Conservation (phyloP, 2,329 filamentous ascomycete genomes). For the Thermothelomyces thermophilus region DNA sequence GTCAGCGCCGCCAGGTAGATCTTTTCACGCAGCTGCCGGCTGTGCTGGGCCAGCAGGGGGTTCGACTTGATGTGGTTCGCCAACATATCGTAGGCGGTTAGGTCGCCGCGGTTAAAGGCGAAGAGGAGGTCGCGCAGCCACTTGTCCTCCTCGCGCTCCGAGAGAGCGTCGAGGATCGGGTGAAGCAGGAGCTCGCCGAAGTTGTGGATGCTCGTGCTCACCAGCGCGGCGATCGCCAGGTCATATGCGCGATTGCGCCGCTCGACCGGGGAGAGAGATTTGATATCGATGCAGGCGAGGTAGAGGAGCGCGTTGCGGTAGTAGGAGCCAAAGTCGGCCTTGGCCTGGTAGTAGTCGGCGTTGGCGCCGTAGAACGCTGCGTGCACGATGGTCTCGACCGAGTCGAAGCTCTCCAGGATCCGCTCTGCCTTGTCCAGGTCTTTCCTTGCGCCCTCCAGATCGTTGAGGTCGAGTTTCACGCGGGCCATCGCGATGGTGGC, state of each 20-base stretch:
- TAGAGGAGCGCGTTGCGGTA: constrained; percentile 97
- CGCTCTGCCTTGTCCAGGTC: constrained; percentile 82
- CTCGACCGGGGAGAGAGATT: constrained; percentile 65
- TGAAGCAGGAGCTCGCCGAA: constrained; percentile 98
- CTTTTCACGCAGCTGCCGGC: constrained; percentile 86
- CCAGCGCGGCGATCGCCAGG: constrained; percentile 82
- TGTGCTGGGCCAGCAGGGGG: constrained; percentile 69
- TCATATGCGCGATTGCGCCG: constrained; percentile 82
- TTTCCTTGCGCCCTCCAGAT: constrained; percentile 75
- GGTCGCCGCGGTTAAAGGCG: constrained; percentile 93
- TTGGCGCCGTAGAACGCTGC: constrained; percentile 94
- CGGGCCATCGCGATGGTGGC: constrained; percentile 84
- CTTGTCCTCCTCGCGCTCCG: constrained; percentile 60
- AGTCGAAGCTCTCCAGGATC: constrained; percentile 86
- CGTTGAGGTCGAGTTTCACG: constrained; percentile 73
- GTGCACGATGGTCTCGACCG: constrained; percentile 91
- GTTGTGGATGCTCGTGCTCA: constrained; percentile 96
- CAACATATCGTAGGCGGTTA: constrained; percentile 78
- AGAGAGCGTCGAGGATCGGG: constrained; percentile 82
- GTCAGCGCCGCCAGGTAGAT: constrained; percentile 95
- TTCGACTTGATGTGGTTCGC: constrained; percentile 76
- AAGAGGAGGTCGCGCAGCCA: constrained; percentile 97
- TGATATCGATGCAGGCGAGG: constrained; percentile 87
- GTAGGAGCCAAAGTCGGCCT: constrained; percentile 90
- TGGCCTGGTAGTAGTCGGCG: constrained; percentile 89